phyloP scores from a whole-genome alignment of 73 alveolate genomes.

The Blepharisma japonicum region DNA sequence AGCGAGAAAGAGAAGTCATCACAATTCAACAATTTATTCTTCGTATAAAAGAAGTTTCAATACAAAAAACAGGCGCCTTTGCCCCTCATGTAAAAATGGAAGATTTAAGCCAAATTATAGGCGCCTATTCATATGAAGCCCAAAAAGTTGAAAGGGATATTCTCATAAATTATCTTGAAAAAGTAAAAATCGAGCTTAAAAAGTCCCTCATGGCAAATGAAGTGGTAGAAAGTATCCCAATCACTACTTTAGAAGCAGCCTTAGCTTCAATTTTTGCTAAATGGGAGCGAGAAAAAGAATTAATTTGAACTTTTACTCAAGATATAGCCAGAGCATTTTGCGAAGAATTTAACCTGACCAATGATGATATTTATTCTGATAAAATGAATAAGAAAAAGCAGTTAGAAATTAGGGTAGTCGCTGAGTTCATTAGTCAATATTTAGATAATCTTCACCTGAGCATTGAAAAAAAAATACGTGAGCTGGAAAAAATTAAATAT shows the following conservation, averaged over 20 bases:
- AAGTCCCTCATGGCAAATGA: neutral
- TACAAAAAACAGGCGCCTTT: neutral
- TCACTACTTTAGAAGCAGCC: neutral
- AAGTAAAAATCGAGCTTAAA: constrained; percentile 8
- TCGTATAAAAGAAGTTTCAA: neutral
- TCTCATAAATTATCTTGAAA: neutral
- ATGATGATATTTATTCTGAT: neutral
- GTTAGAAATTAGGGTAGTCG: constrained; percentile 14
- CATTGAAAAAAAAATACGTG: neutral
- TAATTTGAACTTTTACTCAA: neutral
- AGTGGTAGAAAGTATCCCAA: neutral
- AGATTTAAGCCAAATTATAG: neutral
- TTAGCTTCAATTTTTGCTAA: neutral
- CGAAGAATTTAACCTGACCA: constrained; percentile 14
- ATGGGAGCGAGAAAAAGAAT: constrained; percentile 12
- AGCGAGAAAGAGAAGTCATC: neutral
- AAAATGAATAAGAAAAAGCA: constrained; percentile 2
- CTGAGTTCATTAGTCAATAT: constrained; percentile 12
- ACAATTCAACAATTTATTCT: neutral
- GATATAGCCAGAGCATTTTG: neutral
- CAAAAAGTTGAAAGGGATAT: neutral
- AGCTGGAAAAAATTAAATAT: neutral
- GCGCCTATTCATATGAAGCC: neutral
- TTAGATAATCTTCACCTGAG: neutral
- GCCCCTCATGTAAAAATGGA: neutral